These are phyloP conservation scores for Daldinia sp. DNA, from an alignment of 2,329 filamentous ascomycete species.

Conservation along the genomic window DNA sequence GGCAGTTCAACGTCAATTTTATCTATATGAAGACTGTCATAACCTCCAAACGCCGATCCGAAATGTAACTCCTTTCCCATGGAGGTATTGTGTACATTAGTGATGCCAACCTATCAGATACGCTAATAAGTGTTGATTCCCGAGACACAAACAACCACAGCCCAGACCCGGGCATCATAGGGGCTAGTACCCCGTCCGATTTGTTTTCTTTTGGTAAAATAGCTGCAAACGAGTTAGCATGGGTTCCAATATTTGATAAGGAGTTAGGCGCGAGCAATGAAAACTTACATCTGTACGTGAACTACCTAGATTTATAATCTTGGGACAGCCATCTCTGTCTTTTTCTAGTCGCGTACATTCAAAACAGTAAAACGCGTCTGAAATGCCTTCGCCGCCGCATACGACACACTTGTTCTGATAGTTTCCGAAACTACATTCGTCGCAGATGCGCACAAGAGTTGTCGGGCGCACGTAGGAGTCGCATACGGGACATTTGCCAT, in stretches of 20 bases:
- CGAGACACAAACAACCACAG: conserved; percentile 24
- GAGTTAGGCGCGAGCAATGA: not conserved
- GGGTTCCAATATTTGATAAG: conserved; percentile 4
- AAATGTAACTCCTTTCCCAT: conserved; percentile 16
- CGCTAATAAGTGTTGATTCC: conserved; percentile 18
- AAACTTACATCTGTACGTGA: conserved; percentile 87
- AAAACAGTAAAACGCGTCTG: conserved; percentile 99
- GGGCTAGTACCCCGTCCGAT: conserved; percentile 69
- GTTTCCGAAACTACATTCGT: conserved; percentile 99
- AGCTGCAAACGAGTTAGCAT: conserved; percentile 58
- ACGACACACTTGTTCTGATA: conserved; percentile 99
- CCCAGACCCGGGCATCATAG: conserved; percentile 63
- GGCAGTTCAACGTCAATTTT: conserved; percentile 38
- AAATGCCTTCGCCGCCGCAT: conserved; percentile 97
- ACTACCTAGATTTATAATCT: conserved; percentile 98
- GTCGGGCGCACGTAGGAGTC: conserved; percentile 99
- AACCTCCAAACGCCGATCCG: conserved; percentile 45
- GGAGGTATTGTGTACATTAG: conserved; percentile 15
- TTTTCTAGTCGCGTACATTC: conserved; percentile 98
- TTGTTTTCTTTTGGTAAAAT: conserved; percentile 76
- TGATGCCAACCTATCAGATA: conserved; percentile 15
- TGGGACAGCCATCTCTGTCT: conserved; percentile 96
- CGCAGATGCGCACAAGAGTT: conserved; percentile 96
- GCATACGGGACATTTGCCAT: conserved; percentile 99
- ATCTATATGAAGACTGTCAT: conserved; percentile 33